phyloP scores from a whole-genome alignment of 306 rosid genomes.

The Geum urbanum region DNA sequence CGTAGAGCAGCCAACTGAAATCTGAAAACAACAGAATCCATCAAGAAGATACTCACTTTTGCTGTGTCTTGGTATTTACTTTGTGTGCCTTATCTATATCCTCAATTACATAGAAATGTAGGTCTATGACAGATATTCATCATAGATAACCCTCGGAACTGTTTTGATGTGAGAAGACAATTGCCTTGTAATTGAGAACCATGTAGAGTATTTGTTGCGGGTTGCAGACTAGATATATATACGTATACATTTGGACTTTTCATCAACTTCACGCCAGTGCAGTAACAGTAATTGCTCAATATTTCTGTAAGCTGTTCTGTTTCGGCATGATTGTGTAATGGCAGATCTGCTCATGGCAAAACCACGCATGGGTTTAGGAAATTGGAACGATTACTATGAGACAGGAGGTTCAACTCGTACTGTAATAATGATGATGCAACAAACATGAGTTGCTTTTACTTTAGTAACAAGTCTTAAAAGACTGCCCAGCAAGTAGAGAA shows the following conservation, averaged over 20 bases:
- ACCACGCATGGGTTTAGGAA: no score
- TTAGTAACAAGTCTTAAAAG: no score
- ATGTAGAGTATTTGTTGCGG: not conserved
- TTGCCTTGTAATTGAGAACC: not conserved
- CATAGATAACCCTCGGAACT: conserved; percentile 11
- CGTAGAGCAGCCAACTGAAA: conserved; percentile 50
- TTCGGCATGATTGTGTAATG: no score
- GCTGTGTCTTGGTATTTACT: conserved; percentile 1
- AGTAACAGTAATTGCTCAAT: no score
- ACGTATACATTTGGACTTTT: not conserved
- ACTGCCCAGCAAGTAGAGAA: no score
- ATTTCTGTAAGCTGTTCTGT: no score
- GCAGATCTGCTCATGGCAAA: no score
- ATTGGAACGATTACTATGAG: no score
- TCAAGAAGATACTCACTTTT: not conserved
- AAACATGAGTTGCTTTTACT: no score
- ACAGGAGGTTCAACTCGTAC: no score
- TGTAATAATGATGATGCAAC: no score
- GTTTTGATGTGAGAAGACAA: conserved; percentile 1
- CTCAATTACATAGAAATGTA: conserved; percentile 6
- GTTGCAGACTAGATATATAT: not conserved
- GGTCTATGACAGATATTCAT: conserved; percentile 12
- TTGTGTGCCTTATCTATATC: conserved; percentile 10
- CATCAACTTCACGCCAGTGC: not conserved
- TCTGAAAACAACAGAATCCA: not conserved